Conservation (phyloP, 352 stramenopile genomes). For the Phytophthora palmivora region DNA sequence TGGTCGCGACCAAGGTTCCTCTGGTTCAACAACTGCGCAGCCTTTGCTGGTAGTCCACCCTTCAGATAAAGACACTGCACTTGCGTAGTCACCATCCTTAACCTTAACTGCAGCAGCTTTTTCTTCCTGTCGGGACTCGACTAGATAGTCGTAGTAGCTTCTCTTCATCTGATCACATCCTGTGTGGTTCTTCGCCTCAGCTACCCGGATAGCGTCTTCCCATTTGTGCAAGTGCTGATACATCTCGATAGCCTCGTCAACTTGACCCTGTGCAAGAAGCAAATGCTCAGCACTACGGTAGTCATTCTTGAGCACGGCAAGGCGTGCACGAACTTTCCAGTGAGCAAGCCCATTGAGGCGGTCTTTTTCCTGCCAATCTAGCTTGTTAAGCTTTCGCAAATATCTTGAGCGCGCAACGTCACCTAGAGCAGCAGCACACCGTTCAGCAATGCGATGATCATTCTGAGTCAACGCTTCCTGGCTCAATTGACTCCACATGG, state of each 20-base stretch:
- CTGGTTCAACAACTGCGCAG: conserved; percentile 86
- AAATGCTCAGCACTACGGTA: conserved; percentile 92
- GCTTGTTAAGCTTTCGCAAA: conserved; percentile 92
- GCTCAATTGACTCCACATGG: conserved; percentile 95
- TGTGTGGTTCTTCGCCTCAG: conserved; percentile 82
- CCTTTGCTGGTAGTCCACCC: conserved; percentile 92
- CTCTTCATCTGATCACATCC: conserved; percentile 89
- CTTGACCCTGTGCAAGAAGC: conserved; percentile 89
- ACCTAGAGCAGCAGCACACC: conserved; percentile 91
- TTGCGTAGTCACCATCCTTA: conserved; percentile 90
- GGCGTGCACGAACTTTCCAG: conserved; percentile 86
- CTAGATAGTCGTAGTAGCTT: conserved; percentile 93
- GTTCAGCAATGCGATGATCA: conserved; percentile 91
- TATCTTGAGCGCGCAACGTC: conserved; percentile 91
- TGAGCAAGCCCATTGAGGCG: conserved; percentile 84
- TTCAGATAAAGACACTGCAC: conserved; percentile 94
- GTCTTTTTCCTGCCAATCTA: conserved; percentile 81
- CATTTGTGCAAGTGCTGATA: conserved; percentile 95
- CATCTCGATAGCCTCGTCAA: conserved; percentile 95
- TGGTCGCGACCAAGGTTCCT: conserved; percentile 89
- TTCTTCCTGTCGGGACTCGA: conserved; percentile 93
- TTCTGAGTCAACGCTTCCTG: conserved; percentile 86
- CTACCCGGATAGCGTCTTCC: conserved; percentile 95
- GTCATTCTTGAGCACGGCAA: conserved; percentile 91
- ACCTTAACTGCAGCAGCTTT: conserved; percentile 93